These are phyloP conservation scores for Wickerhamiella australiensis DNA, from an alignment of 805 yeast species.

Conservation along the genomic window DNA sequence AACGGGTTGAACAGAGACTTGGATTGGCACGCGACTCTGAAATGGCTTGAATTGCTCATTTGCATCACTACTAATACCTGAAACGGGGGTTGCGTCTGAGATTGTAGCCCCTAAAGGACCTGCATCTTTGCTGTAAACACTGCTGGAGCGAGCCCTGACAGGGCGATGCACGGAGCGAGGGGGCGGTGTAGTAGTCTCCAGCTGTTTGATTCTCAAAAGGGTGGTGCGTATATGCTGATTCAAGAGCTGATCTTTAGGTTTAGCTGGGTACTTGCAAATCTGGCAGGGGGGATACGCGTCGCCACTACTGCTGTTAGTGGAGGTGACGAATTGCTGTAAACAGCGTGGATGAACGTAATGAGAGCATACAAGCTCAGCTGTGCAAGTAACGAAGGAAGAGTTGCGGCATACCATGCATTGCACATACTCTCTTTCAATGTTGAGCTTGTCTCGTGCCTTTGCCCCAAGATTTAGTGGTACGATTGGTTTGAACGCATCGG, in stretches of 20 bases:
- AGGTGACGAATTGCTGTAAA: slow-evolving; percentile 2
- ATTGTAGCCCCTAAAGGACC: not conserved
- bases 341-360: slow-evolving; percentile 12
- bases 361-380: slow-evolving; percentile 12
- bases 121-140: not conserved
- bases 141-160: not conserved
- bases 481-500: not conserved
- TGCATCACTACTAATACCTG: not conserved
- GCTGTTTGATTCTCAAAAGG: not conserved
- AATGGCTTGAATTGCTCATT: not conserved
- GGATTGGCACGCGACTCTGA: not conserved
- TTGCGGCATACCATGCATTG: slow-evolving; percentile 13
- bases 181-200: not conserved
- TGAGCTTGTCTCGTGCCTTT: not conserved
- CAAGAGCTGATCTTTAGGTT: slow-evolving; percentile 10
- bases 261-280: slow-evolving; percentile 12
- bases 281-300: slow-evolving; percentile 10
- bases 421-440: slow-evolving; percentile 7
- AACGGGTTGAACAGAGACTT: slow-evolving; percentile 1
- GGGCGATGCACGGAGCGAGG: not conserved
- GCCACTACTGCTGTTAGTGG: not conserved
- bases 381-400: not conserved
- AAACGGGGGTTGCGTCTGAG: not conserved
- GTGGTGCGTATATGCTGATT: slow-evolving; percentile 6
- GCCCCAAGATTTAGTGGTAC: not conserved